These are phyloP conservation scores for Neonectria magnoliae DNA, from an alignment of 2,329 filamentous ascomycete genomes.

Conservation along the genomic window DNA sequence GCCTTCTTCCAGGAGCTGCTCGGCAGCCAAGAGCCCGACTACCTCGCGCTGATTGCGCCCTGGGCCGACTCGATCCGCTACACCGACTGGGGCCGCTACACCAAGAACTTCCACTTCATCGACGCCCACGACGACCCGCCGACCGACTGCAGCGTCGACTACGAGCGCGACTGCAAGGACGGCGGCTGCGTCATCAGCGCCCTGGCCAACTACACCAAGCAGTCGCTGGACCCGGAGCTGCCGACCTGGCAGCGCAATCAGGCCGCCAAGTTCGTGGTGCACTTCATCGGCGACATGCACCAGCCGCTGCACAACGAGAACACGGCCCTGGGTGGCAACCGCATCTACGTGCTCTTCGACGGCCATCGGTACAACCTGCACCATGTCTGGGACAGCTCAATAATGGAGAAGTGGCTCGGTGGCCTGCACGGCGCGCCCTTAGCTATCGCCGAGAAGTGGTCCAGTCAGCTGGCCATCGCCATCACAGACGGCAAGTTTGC, in stretches of 20 bases:
- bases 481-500: constrained; percentile 67
- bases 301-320: constrained; percentile 75
- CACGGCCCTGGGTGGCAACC: constrained; percentile 73
- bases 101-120: constrained; percentile 74
- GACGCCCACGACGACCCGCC: constrained; percentile 73
- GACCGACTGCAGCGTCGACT: constrained; percentile 64
- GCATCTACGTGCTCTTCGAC: constrained; percentile 71
- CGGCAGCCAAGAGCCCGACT: constrained; percentile 62
- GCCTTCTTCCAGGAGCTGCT: constrained; percentile 67
- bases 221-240: constrained; percentile 59
- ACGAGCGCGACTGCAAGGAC: constrained; percentile 69
- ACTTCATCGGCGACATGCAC: constrained; percentile 77
- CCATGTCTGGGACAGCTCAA: constrained; percentile 77
- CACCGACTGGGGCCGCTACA: constrained; percentile 70
- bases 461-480: constrained; percentile 62
- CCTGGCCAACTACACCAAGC: constrained; percentile 68
- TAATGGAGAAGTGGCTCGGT: constrained; percentile 72
- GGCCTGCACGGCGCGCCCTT: constrained; percentile 62
- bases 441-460: constrained; percentile 63
- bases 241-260: constrained; percentile 60
- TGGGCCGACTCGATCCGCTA: constrained; percentile 76
- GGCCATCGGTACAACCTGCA: constrained; percentile 71
- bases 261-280: constrained; percentile 73
- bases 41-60: constrained; percentile 70
- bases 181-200: constrained; percentile 71